phyloP scores from a whole-genome alignment of 345 rosid genomes.

The Linum usitatissimum region DNA sequence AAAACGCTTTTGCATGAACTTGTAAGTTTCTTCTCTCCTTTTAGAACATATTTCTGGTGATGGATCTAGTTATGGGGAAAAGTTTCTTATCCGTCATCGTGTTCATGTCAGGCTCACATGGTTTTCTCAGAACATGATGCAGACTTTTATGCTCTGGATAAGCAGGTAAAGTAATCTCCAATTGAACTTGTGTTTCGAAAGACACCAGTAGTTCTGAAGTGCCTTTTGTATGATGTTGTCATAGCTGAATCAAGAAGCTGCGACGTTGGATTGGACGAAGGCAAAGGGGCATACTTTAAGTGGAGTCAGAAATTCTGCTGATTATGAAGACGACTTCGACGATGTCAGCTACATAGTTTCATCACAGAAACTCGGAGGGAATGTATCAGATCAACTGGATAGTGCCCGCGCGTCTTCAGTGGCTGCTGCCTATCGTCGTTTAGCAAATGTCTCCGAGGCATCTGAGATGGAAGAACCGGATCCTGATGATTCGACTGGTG shows the following conservation, averaged over 20 bases:
- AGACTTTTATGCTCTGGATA: constrained; percentile 68
- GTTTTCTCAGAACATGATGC: constrained; percentile 82
- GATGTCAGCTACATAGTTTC: constrained; percentile 19
- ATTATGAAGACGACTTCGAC: constrained; percentile 32
- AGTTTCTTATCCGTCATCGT: neutral
- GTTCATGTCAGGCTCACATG: constrained; percentile 74
- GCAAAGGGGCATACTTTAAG: constrained; percentile 58
- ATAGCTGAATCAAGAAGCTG: constrained; percentile 84
- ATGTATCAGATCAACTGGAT: constrained; percentile 30
- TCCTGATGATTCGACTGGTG: constrained; percentile 37
- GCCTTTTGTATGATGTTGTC: constrained; percentile 1
- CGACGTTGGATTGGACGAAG: constrained; percentile 83
- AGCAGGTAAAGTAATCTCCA: constrained; percentile 39
- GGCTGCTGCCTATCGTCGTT: constrained; percentile 75
- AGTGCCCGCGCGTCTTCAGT: constrained; percentile 73
- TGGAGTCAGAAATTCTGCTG: constrained; percentile 23
- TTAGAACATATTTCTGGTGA: neutral
- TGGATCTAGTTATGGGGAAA: neutral
- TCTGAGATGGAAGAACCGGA: constrained; percentile 50
- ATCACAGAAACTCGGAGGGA: constrained; percentile 70
- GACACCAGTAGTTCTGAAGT: neutral
- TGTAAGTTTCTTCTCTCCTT: constrained; percentile 30
- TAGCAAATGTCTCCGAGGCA: constrained; percentile 24
- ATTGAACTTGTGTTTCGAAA: neutral
- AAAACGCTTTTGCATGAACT: constrained; percentile 92